Conservation (phyloP, 306 rosid genomes). For the Acacia acuminata region DNA sequence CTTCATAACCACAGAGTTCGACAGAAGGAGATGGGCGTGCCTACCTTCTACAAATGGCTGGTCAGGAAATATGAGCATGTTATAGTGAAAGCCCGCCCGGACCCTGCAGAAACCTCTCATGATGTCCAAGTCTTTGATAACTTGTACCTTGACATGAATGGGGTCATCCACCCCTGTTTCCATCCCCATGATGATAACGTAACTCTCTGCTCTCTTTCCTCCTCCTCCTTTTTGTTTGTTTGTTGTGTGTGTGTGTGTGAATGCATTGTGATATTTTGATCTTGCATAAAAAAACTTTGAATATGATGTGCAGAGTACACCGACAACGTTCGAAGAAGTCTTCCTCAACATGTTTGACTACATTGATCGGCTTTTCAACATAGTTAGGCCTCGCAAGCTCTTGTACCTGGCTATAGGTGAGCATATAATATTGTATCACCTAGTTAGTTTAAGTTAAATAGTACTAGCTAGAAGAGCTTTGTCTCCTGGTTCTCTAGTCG, state of each 20-base stretch:
- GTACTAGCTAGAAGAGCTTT: background rate
- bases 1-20: background rate
- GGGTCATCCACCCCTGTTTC: slow-evolving; percentile 62
- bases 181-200: slow-evolving; percentile 36
- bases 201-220: slow-evolving; percentile 8
- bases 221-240: too few species aligned
- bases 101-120: background rate
- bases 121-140: slow-evolving; percentile 45
- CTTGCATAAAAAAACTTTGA: background rate
- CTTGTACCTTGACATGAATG: slow-evolving; percentile 62
- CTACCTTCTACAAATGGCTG: slow-evolving; percentile 53
- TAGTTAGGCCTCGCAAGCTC: slow-evolving; percentile 45
- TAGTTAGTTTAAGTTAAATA: background rate
- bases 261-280: background rate
- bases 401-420: slow-evolving; percentile 53
- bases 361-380: slow-evolving; percentile 46
- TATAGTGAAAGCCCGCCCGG: slow-evolving; percentile 28
- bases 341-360: slow-evolving; percentile 41
- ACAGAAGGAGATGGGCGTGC: slow-evolving; percentile 57
- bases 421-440: background rate
- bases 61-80: slow-evolving; percentile 33
- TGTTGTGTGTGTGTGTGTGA: background rate
- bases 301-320: slow-evolving; percentile 24
- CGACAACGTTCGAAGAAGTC: slow-evolving; percentile 47
- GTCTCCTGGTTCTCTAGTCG: background rate